These are phyloP conservation scores for Cyclocybe aegerita DNA, from an alignment of 768 basidiomycete genomes.

Conservation along the genomic window DNA sequence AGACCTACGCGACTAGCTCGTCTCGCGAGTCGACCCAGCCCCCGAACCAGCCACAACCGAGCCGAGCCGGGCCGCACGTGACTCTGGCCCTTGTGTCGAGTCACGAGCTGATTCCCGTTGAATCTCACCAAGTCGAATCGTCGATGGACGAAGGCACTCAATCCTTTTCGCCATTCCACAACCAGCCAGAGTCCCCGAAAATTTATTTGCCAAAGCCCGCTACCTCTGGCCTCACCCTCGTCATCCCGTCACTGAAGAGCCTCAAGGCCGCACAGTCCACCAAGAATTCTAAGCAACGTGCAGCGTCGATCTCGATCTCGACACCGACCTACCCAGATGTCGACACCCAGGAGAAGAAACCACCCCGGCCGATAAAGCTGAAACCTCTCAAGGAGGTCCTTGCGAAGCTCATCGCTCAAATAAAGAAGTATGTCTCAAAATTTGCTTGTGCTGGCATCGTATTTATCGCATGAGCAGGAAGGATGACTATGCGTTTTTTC, in stretches of 20 bases:
- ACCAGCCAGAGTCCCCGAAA: conserved; percentile 25
- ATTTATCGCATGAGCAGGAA: conserved; percentile 46
- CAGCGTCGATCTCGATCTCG: conserved; percentile 16
- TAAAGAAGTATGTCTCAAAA: conserved; percentile 58
- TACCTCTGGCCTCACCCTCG: conserved; percentile 59
- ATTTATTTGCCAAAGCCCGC: conserved; percentile 26
- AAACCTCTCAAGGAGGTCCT: conserved; percentile 81
- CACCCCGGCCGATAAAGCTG: conserved; percentile 62
- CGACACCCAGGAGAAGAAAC: conserved; percentile 39
- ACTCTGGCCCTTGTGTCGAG: conserved; percentile 1
- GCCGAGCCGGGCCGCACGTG: conserved; percentile 8
- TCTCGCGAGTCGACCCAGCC: conserved; percentile 2
- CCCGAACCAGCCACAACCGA: conserved; percentile 8
- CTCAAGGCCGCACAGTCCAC: conserved; percentile 55
- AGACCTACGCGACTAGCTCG: background rate
- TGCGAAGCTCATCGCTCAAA: conserved; percentile 60
- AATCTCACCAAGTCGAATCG: conserved; percentile 19
- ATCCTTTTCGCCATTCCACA: conserved; percentile 27
- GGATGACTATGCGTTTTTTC: conserved; percentile 85
- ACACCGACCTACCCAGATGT: conserved; percentile 26
- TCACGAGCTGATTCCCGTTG: conserved; percentile 24
- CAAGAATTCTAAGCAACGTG: conserved; percentile 44
- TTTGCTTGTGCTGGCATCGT: conserved; percentile 4
- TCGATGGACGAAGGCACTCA: conserved; percentile 27
- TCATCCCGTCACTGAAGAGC: conserved; percentile 65